phyloP scores from a whole-genome alignment of 2,329 filamentous ascomycete genomes.

The Aureobasidium namibiae region DNA sequence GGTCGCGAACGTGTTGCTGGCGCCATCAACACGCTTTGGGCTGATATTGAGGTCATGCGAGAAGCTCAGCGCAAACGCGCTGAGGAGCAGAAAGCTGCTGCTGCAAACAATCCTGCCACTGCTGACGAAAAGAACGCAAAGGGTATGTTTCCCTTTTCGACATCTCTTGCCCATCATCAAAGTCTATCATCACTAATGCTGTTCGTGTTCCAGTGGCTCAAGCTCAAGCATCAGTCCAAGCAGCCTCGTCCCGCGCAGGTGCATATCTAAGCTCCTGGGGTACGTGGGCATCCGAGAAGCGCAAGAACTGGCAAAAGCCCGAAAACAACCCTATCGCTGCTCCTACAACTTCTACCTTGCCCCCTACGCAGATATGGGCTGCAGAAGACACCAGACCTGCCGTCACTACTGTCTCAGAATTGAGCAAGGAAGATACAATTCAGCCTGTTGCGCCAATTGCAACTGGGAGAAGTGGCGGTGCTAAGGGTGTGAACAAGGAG shows the following conservation, averaged over 20 bases:
- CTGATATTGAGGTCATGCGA: slow-evolving; percentile 76
- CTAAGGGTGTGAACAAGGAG: not conserved
- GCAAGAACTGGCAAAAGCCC: slow-evolving; percentile 36
- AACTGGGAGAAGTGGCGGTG: not conserved
- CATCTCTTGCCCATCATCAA: not conserved
- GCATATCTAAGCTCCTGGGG: slow-evolving; percentile 58
- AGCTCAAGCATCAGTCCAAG: slow-evolving; percentile 47
- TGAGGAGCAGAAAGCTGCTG: slow-evolving; percentile 44
- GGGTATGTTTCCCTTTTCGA: not conserved
- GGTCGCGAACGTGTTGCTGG: slow-evolving; percentile 81
- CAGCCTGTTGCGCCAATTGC: not conserved
- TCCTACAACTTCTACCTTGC: not conserved
- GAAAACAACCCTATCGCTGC: not conserved
- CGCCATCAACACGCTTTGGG: slow-evolving; percentile 80
- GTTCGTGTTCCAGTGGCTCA: slow-evolving; percentile 40
- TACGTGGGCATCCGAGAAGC: slow-evolving; percentile 64
- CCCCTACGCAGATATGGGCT: not conserved
- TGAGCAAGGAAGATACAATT: not conserved
- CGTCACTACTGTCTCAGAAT: not conserved
- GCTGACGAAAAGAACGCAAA: slow-evolving; percentile 14
- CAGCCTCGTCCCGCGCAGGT: slow-evolving; percentile 48
- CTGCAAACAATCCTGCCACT: slow-evolving; percentile 14
- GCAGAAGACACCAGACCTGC: not conserved
- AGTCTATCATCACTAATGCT: not conserved
- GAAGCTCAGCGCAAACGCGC: slow-evolving; percentile 61